Evolutionary conservation across 805 yeast species (phyloP), one percentile per base, ranked within the genome.

Genomic region (Sugiyamaella valdiviana): DNA sequence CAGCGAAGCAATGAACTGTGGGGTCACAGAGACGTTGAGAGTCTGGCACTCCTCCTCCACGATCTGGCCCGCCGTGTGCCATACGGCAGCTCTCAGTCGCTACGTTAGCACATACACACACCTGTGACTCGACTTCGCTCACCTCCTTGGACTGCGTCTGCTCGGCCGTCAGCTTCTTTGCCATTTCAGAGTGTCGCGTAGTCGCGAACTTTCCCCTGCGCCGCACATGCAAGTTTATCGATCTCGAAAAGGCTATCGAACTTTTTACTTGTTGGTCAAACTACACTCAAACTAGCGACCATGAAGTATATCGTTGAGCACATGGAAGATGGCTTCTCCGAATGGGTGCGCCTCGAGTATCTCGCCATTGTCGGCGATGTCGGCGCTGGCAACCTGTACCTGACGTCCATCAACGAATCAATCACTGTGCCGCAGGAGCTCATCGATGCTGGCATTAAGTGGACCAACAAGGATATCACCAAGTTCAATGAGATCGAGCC

Each of bases 251-350:
- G n/a, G n/a, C n/a, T n/a, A n/a, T n/a, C n/a, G n/a, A n/a, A n/a
- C n/a, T n/a, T n/a, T n/a, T n/a, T n/a, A n/a, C n/a, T n/a, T n/a
- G n/a, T n/a, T n/a, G n/a, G n/a, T n/a, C n/a, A n/a, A n/a, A n/a
- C n/a, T n/a, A n/a, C n/a, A n/a, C n/a, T n/a, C n/a, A n/a, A n/a
- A n/a, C n/a, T n/a, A n/a, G n/a, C 41, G 15, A 39, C 14, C 41
- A 86, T 86, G 95, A 88, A 87, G 67, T 91, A 89, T 73, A 79
- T 93, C 46, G 89, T 91, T 45, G 99, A 91, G 67, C 99, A 91
- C 64, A 91, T 91, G 97, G 99, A 91, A 67, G 85, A 80, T 52
- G 98, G 96, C 1, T 88, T 91, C 75, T 87, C 96, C 55, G 93
- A 85, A 56, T 91, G 99, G 99, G 98, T 91, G 39, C 76, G 78